These are phyloP conservation scores for Agaricales sp. DNA, from an alignment of 1,284 basidiomycete species.

Conservation along the genomic window DNA sequence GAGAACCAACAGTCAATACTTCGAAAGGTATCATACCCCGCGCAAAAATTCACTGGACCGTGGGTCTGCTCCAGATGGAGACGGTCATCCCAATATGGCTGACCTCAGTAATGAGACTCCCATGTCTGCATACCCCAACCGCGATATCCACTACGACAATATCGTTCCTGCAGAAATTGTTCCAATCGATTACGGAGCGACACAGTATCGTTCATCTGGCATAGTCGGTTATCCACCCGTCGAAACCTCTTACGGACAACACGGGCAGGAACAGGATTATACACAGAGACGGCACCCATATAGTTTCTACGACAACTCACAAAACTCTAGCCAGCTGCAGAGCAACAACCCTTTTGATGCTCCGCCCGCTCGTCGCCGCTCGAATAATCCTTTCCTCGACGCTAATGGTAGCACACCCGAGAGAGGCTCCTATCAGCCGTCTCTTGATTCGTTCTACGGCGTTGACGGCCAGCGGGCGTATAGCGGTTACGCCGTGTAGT, in stretches of 20 bases:
- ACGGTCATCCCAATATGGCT: not conserved
- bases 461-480: conserved; percentile 5
- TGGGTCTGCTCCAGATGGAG: too few species aligned
- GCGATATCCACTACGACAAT: not conserved
- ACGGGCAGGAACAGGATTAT: not conserved
- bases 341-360: conserved; percentile 1
- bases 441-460: conserved; percentile 24
- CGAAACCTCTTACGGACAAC: not conserved
- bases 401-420: conserved; percentile 12
- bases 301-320: not conserved
- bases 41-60: not conserved
- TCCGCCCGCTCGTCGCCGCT: conserved; percentile 1
- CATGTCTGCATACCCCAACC: not conserved
- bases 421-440: conserved; percentile 16
- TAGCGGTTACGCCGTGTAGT: too few species aligned
- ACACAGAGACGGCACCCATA: not conserved
- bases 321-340: not conserved
- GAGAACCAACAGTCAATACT: not conserved
- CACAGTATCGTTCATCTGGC: too few species aligned
- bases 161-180: not conserved
- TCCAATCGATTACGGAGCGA: not conserved
- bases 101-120: not conserved
- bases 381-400: conserved; percentile 5
- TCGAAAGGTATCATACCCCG: not conserved
- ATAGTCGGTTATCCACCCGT: not conserved